These are phyloP conservation scores for Macrocybe gigantea DNA, from an alignment of 768 basidiomycete species.

Conservation along the genomic window DNA sequence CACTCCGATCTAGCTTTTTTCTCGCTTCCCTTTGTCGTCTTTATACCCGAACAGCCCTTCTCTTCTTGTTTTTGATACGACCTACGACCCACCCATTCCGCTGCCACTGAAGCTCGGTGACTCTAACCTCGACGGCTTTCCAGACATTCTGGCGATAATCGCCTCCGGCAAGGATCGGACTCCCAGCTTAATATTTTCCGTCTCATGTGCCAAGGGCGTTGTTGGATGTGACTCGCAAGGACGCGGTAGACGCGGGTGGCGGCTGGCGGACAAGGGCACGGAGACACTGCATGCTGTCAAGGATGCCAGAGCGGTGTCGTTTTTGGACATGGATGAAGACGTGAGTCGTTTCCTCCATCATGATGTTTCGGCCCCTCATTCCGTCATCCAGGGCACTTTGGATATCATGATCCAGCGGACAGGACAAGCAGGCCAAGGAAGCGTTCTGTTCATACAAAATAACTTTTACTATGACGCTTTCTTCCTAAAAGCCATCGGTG, in stretches of 20 bases:
- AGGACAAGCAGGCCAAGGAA: conserved; percentile 57
- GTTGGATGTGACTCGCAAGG: conserved; percentile 52
- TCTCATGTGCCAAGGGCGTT: conserved; percentile 49
- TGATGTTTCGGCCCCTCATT: conserved; percentile 1
- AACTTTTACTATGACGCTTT: conserved; percentile 99
- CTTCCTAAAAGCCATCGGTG: conserved; percentile 95
- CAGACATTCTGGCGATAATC: conserved; percentile 69
- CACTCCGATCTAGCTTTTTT: conserved; percentile 46
- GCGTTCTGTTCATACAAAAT: conserved; percentile 83
- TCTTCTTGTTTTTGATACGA: conserved; percentile 67
- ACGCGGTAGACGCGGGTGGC: conserved; percentile 61
- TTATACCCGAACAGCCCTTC: conserved; percentile 49
- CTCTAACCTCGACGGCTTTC: conserved; percentile 90
- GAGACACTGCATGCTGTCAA: conserved; percentile 58
- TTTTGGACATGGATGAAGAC: conserved; percentile 94
- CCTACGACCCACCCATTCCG: conserved; percentile 62
- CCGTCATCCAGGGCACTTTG: conserved; percentile 58
- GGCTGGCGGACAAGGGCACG: conserved; percentile 44
- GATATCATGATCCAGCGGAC: conserved; percentile 91
- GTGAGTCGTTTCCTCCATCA: conserved; percentile 38
- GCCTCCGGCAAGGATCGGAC: conserved; percentile 38
- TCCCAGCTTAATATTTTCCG: conserved; percentile 60
- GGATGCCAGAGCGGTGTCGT: conserved; percentile 75
- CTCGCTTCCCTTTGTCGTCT: conserved; percentile 56
- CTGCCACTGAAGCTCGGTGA: conserved; percentile 82